Evolutionary conservation across 1,284 basidiomycete species (phyloP), one percentile per base, ranked within the genome.

Genomic region (Prillingera fragicola): DNA sequence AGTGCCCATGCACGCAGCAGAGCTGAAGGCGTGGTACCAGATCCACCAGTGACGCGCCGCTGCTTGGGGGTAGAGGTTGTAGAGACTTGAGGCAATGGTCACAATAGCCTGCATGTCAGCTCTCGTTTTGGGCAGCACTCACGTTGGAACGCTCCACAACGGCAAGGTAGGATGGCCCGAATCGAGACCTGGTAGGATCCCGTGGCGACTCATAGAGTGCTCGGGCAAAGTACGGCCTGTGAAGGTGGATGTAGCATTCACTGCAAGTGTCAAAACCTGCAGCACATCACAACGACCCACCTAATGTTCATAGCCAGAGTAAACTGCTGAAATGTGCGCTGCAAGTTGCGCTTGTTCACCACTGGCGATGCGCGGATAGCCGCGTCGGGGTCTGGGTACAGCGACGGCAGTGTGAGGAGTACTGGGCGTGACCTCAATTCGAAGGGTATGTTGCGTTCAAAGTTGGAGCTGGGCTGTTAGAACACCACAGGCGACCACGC

Each of bases 101-200:
- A 48, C 38, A 28, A 50, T 50, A 13, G 47, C 39, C 39, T 50
- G 43, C 6, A 14, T 8, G 25, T 43, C 19, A 46, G 32, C 34
- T 24, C n/a, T 18, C 13, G 6, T 17, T 13, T 7, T 14, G 5
- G 5, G 31, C 17, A 12, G 10, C 36, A 31, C 36, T 33, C 32
- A 47, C 49, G 29, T 45, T 47, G 33, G 44, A 51, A 5, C 52
- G 32, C 34, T 54, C 52, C 15, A 46, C 39, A 9, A 54, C 45
- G 17, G 48, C 36, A 14, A 54, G 34, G 35, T 47, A 54, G 1
- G 52, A 43, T 13, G 43, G 39, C 3, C 40, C 48, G 41, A 46
- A 50, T 14, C 15, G 17, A 7, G 28, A 34, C 12, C 41, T 15
- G 14, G 38, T 33, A 3, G 52, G 52, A 21, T 54, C 52, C 12